Evolutionary conservation across 768 basidiomycete genomes (phyloP).

Genomic region (Tremella yokohamensis): DNA sequence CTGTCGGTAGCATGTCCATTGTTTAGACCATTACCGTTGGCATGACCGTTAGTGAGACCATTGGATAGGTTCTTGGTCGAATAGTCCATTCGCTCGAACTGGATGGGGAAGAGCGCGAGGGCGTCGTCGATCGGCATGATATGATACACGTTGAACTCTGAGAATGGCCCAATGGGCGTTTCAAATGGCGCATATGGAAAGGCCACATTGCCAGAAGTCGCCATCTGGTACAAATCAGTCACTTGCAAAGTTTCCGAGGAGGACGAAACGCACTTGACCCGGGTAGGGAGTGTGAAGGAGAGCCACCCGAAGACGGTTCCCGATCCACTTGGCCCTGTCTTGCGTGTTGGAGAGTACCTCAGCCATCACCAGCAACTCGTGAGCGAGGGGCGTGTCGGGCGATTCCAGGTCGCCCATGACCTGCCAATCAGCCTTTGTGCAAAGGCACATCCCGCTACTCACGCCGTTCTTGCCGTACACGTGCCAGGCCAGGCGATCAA

Average conservation of each 20-base stretch:
- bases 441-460: background rate
- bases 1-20: background rate
- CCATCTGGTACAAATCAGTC: constrained; percentile 1
- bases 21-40: background rate
- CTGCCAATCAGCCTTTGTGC: background rate
- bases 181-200: constrained; percentile 6
- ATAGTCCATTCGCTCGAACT: background rate
- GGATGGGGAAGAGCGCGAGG: background rate
- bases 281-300: constrained; percentile 9
- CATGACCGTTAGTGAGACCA: background rate
- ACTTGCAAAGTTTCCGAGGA: background rate
- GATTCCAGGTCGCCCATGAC: constrained; percentile 12
- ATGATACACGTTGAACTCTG: constrained; percentile 13
- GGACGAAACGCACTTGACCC: background rate
- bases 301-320: constrained; percentile 1
- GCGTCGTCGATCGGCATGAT: constrained; percentile 8
- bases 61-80: background rate
- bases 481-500: constrained; percentile 1
- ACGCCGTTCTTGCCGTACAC: constrained; percentile 13
- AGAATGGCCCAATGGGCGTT: background rate
- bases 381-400: background rate
- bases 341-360: constrained; percentile 7
- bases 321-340: constrained; percentile 1
- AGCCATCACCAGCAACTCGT: constrained; percentile 4
- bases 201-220: constrained; percentile 10